Evolutionary conservation across 495 filamentous ascomycete species (phyloP).

Genomic region (Aspergillus leporis): DNA sequence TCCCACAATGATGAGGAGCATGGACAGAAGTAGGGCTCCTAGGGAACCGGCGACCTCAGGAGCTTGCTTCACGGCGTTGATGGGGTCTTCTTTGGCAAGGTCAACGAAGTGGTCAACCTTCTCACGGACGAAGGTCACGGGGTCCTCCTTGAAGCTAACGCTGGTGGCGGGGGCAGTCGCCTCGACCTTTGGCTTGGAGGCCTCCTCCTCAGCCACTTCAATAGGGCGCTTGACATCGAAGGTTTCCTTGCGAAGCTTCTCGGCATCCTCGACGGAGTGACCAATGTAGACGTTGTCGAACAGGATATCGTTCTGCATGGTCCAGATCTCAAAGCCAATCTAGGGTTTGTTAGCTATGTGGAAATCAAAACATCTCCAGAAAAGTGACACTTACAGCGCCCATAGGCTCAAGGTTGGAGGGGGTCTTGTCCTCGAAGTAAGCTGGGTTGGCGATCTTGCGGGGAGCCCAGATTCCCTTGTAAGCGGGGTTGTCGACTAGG

Average conservation of each 20-base stretch:
- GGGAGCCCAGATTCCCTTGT: conserved; percentile 95
- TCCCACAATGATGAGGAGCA: conserved; percentile 68
- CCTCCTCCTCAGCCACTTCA: conserved; percentile 82
- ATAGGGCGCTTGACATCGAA: conserved; percentile 88
- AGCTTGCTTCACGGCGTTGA: conserved; percentile 86
- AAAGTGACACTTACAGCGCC: conserved; percentile 71
- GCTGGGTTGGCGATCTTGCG: conserved; percentile 95
- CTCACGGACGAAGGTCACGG: conserved; percentile 83
- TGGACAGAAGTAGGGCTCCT: conserved; percentile 63
- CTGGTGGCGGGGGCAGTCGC: conserved; percentile 67
- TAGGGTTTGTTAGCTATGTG: conserved; percentile 30
- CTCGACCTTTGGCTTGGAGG: conserved; percentile 75
- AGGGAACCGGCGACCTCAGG: conserved; percentile 87
- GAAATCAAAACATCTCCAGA: neutral
- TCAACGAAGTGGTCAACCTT: conserved; percentile 87
- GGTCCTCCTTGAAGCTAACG: conserved; percentile 91
- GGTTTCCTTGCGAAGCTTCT: conserved; percentile 85
- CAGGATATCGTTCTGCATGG: conserved; percentile 97
- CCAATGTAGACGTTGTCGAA: conserved; percentile 99
- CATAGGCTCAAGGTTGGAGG: conserved; percentile 96
- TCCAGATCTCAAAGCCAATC: conserved; percentile 99
- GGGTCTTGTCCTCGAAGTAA: conserved; percentile 97
- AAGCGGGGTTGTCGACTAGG: conserved; percentile 95
- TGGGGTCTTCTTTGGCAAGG: conserved; percentile 81
- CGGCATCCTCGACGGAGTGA: conserved; percentile 92